phyloP scores from a whole-genome alignment of 2,329 filamentous ascomycete genomes.

The Trichophyton rubrum region DNA sequence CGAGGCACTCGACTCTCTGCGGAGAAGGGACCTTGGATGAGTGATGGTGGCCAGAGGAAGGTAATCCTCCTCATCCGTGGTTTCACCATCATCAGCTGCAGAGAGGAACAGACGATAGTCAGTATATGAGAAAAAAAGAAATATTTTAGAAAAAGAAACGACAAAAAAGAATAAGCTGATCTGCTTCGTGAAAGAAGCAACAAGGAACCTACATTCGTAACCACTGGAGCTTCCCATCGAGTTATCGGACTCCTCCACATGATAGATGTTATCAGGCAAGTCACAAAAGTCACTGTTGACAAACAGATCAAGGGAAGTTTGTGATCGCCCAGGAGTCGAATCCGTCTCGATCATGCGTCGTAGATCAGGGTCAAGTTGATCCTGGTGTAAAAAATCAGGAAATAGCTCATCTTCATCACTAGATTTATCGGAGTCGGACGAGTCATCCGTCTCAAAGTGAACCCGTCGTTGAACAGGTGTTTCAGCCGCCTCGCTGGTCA shows the following conservation, averaged over 20 bases:
- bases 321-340: slow-evolving; percentile 15
- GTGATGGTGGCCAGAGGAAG: slow-evolving; percentile 37
- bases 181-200: not conserved
- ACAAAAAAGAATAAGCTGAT: not conserved
- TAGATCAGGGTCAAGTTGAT: slow-evolving; percentile 57
- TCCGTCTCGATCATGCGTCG: slow-evolving; percentile 62
- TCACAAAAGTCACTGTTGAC: slow-evolving; percentile 28
- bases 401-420: slow-evolving; percentile 56
- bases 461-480: slow-evolving; percentile 49
- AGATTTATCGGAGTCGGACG: slow-evolving; percentile 43
- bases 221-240: slow-evolving; percentile 37
- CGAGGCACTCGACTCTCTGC: slow-evolving; percentile 35
- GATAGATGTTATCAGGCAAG: slow-evolving; percentile 30
- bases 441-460: slow-evolving; percentile 56
- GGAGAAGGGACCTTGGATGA: slow-evolving; percentile 39
- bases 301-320: slow-evolving; percentile 21
- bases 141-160: slow-evolving; percentile 1
- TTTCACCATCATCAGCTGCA: slow-evolving; percentile 47
- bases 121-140: slow-evolving; percentile 13
- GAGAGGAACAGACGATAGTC: not conserved
- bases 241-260: slow-evolving; percentile 34
- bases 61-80: slow-evolving; percentile 48
- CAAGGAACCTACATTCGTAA: slow-evolving; percentile 45
- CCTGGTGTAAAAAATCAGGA: slow-evolving; percentile 66
- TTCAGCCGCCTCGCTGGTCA: slow-evolving; percentile 19